Evolutionary conservation across 2,329 filamentous ascomycete genomes (phyloP).

Genomic region (Colletotrichum echinochloae): DNA sequence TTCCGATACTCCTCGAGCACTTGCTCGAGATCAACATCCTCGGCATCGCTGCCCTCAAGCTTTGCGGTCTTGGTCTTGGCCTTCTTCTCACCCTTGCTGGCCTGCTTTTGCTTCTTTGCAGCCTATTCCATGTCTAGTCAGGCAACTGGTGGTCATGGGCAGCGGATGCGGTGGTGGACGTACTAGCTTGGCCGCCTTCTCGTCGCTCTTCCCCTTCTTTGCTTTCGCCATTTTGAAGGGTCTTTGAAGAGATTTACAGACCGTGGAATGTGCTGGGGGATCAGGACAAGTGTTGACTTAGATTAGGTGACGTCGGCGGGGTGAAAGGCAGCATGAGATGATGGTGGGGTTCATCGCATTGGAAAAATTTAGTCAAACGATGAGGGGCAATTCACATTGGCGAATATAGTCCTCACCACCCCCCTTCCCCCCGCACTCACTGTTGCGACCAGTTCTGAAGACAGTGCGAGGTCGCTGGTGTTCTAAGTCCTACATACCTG

Average conservation of each 20-base stretch:
- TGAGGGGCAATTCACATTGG: slow-evolving; percentile 34
- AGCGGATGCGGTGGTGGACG: slow-evolving; percentile 22
- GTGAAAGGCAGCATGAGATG: slow-evolving; percentile 30
- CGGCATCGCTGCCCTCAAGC: slow-evolving; percentile 84
- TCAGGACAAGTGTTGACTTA: slow-evolving; percentile 13
- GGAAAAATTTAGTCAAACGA: slow-evolving; percentile 33
- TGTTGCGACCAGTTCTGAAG: fast-evolving
- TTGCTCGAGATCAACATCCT: slow-evolving; percentile 92
- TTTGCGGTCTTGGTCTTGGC: slow-evolving; percentile 77
- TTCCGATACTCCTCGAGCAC: slow-evolving; percentile 94
- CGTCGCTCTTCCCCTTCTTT: slow-evolving; percentile 59
- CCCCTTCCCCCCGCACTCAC: slow-evolving; percentile 15
- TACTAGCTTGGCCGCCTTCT: slow-evolving; percentile 65
- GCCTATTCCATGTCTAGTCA: slow-evolving; percentile 52
- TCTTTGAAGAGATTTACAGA: neutral
- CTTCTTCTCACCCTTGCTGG: slow-evolving; percentile 91
- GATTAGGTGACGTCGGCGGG: slow-evolving; percentile 38
- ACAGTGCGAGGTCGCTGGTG: slow-evolving; percentile 17
- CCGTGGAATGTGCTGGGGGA: slow-evolving; percentile 9
- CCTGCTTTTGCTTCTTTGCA: slow-evolving; percentile 81
- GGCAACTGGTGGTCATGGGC: slow-evolving; percentile 38
- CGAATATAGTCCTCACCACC: slow-evolving; percentile 14
- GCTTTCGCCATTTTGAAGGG: slow-evolving; percentile 60
- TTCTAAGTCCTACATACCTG: too few relatives aligned
- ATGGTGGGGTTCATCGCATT: slow-evolving; percentile 37